Base-by-base conservation (phyloP, 2,329 filamentous ascomycete species). In the Neurospora sp. region DNA sequence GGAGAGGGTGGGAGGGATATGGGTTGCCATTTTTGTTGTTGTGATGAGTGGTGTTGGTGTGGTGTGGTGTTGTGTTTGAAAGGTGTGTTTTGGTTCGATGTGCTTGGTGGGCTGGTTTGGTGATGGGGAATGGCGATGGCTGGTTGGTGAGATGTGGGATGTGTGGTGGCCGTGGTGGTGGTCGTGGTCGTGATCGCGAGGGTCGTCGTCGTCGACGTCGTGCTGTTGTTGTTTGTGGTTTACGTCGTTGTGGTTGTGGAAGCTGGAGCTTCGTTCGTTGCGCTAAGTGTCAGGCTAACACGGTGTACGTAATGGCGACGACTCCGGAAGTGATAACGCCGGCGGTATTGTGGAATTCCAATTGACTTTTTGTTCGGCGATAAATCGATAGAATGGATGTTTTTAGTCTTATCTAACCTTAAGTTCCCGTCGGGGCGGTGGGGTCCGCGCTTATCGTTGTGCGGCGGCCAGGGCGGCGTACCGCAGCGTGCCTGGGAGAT, bases 1-100 rank as follows among this genome's bases (percentile, higher is more conserved):
- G 67, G 92, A 87, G 72, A 96, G 91, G 70, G 90, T 88, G 2
- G 86, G 81, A 39, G 90, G 85, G 71, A 87, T 82, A 73, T 83
- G 82, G 10, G 69, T 68, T 40, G 73, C 69, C 70, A 73, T 74
- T 67, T 68, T 69, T 62, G 83, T 28, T 81, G 82, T 76, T 81
- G 83, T 67, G 81, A 75, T 66, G 67, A 43, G 68, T 72, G 39
- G 43, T 67, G 38, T 42, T 17, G 40, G 8, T 15, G 28, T 28
- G 28, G 28, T 33, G 28, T 52, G 46, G 67, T 67, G 68, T 67
- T 15, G 40, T 28, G 9, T n/a, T 23, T 58, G n/a, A 9, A 33
- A 11, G 17, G 2, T 6, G 40, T 58, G 42, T n/a, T 19, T 19
- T 66, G 28, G 33, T 28, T 36, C 2, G 36, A 33, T 11, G 66